Percentiles rank a stretch among this genome's conserved stretches.
These are phyloP conservation scores for Talaromyces proteolyticus DNA, from an alignment of 495 filamentous ascomycete species.

Conservation along the genomic window DNA sequence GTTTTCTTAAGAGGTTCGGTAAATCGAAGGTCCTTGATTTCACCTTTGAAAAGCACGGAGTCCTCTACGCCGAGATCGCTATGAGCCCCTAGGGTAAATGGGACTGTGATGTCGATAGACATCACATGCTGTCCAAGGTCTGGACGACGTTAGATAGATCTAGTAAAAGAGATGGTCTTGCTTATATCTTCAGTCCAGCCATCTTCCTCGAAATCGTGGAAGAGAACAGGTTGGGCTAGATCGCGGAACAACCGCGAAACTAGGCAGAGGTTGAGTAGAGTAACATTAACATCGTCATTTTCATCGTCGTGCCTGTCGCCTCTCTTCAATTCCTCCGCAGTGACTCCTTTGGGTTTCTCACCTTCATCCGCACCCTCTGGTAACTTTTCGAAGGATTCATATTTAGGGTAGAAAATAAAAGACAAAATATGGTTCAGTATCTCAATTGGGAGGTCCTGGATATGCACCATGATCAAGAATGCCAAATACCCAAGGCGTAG, in stretches of 20 bases:
- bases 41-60: constrained; percentile 1
- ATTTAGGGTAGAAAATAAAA: neutral
- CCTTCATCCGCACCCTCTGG: neutral
- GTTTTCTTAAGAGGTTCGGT: neutral
- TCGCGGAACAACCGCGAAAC: constrained; percentile 16
- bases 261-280: constrained; percentile 14
- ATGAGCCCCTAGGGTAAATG: too few relatives aligned
- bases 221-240: constrained; percentile 20
- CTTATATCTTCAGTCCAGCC: neutral
- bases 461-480: neutral
- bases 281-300: neutral
- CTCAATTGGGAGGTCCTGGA: constrained; percentile 3
- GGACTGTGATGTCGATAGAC: neutral
- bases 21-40: constrained; percentile 5
- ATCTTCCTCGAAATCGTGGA: constrained; percentile 10
- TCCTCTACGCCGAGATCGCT: constrained; percentile 6
- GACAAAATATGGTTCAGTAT: neutral
- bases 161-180: constrained; percentile 9
- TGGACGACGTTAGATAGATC: constrained; percentile 10
- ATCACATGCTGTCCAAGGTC: constrained; percentile 16
- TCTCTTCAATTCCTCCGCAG: neutral
- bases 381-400: neutral
- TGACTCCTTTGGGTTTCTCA: neutral
- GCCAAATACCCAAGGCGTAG: too few relatives aligned
- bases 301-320: too few relatives aligned